These are phyloP conservation scores for Vachellia pachyceras DNA, from an alignment of 306 rosid species.

Conservation along the genomic window DNA sequence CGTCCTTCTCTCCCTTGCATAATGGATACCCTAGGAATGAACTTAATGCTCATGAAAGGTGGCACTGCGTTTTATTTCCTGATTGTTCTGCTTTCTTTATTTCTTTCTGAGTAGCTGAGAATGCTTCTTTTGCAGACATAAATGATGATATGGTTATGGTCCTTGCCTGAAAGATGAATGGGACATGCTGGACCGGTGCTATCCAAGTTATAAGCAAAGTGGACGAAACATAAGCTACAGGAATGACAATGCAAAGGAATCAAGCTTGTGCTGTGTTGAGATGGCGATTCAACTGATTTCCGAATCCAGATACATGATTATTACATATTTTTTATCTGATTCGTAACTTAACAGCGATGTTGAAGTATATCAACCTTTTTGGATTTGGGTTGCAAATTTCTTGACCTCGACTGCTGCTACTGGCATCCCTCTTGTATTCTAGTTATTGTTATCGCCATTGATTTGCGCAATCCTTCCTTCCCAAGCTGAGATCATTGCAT, in stretches of 20 bases:
- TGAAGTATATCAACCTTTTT: conserved; percentile 8
- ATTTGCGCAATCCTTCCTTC: not conserved
- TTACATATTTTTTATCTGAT: not conserved
- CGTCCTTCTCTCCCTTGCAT: not conserved
- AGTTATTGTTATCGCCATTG: not conserved
- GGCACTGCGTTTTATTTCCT: not conserved
- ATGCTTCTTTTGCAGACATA: conserved; percentile 15
- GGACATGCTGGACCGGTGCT: not conserved
- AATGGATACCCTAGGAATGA: not conserved
- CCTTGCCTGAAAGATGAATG: conserved; percentile 2
- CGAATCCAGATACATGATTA: not conserved
- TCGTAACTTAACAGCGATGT: conserved; percentile 1
- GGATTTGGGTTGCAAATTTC: not conserved
- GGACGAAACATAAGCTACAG: not conserved
- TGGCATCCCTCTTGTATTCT: not conserved
- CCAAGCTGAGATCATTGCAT: not conserved
- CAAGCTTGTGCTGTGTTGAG: not conserved
- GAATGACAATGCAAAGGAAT: not conserved
- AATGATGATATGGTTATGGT: not conserved
- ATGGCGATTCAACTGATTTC: not conserved
- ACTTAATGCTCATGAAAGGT: not conserved
- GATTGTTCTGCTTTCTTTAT: not conserved
- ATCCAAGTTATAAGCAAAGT: not conserved
- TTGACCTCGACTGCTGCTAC: not conserved
- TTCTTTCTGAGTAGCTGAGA: not conserved